Base-by-base conservation (phyloP, 768 basidiomycete species). In the Lentinus brumalis region DNA sequence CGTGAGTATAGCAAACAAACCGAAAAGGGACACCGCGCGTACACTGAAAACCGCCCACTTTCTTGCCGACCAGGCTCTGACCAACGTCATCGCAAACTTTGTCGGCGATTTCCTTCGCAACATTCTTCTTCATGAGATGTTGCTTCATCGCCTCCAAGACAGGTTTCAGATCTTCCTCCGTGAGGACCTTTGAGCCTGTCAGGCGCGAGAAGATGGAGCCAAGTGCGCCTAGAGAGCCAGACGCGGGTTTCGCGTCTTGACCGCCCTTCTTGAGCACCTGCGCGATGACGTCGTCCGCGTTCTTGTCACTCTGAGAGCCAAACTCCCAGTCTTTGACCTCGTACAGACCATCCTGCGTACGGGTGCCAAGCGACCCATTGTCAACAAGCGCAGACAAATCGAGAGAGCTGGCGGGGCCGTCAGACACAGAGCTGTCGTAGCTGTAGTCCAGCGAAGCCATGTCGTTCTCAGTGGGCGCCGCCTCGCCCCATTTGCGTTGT, bases 61-160 rank as follows among this genome's bases (percentile, higher is more conserved):
- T 95, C 76, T 92, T 94, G 6, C 97, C 97, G 11, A 95, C 83
- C 35, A 99, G 81, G 45, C 84, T 85, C 69, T 93, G 87, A 0
- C 93, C 94, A n/a, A 99, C 94, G 6, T 91, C 86, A 71, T 96
- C 94, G 69, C 95, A 96, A 11, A 99, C 86, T 73, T 95, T 94
- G 62, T 96, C 94, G 12, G 96, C 82, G 63, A 98, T 98, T 60
- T 96, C 94, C 74, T 86, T 92, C 4, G 97, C 97, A 5, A 99
- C 97, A 69, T 99, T 99, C 81, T 98, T 98, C 77, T 90, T 87
- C 95, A 98, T 98, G 47, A 99, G 80, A 74, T 98, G 96, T 62
- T 96, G 93, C 73, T 96, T 95, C 95, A 98, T 98, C 16, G 87
- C 92, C 53, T 89, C 89, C 47, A 98, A 72, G 1, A 96, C 91